Percentiles rank a stretch among this genome's conserved stretches.
phyloP scores from a whole-genome alignment of 2,329 filamentous ascomycete genomes.

The Fusarium oxysporum region DNA sequence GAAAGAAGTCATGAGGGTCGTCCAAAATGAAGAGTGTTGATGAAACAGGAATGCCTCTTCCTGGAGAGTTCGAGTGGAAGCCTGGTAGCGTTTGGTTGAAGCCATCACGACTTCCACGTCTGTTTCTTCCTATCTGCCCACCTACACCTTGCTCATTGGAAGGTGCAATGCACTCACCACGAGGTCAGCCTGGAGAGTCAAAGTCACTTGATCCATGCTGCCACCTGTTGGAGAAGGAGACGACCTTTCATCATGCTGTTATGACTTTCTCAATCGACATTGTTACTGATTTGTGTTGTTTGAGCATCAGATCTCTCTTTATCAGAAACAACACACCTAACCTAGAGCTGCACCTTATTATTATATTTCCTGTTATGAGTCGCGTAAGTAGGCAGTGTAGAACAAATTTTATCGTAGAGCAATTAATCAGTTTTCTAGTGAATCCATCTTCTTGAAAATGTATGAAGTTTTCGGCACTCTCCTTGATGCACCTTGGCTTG shows the following conservation, averaged over 20 bases:
- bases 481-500: background rate
- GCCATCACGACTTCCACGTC: background rate
- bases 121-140: background rate
- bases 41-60: background rate
- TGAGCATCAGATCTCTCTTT: background rate
- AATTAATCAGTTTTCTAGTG: background rate
- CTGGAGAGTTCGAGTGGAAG: too few species aligned
- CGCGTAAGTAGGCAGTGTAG: too few species aligned
- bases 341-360: background rate
- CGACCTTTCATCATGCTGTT: background rate
- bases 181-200: too few species aligned
- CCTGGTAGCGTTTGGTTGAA: background rate
- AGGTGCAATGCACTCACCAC: background rate
- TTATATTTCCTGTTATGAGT: background rate
- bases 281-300: background rate
- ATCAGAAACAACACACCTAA: background rate
- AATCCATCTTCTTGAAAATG: background rate
- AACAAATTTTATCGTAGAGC: background rate
- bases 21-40: slow-evolving; percentile 7
- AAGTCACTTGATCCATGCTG: background rate
- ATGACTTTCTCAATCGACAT: background rate
- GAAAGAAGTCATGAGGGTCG: background rate
- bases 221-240: background rate
- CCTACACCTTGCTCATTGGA: background rate
- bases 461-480: background rate